Conservation (phyloP, 2,329 filamentous ascomycete species). For the Lasiodiplodia hormozganensis region DNA sequence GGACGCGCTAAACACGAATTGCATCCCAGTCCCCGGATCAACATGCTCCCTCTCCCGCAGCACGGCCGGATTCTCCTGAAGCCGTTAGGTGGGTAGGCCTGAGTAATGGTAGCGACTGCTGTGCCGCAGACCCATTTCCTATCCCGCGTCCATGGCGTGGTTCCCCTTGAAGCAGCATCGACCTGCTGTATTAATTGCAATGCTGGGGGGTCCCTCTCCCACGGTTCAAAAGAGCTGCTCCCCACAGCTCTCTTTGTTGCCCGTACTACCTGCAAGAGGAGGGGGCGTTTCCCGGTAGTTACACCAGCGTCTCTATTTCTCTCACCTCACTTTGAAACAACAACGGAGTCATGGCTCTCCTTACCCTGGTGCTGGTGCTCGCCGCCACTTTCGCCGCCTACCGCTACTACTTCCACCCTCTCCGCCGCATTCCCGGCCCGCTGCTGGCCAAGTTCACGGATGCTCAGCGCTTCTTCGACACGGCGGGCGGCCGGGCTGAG, state of each 20-base stretch:
- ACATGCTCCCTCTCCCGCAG: not conserved
- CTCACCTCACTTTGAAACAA: not conserved
- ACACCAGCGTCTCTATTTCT: not conserved
- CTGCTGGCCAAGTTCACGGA: constrained; percentile 43
- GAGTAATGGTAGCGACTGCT: constrained; percentile 3
- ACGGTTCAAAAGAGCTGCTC: not conserved
- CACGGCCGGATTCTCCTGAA: not conserved
- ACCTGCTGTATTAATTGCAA: constrained; percentile 5
- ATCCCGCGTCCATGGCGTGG: not conserved
- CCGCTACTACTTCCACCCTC: constrained; percentile 19
- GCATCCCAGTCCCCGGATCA: not conserved
- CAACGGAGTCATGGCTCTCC: constrained; percentile 2
- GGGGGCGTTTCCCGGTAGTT: not conserved
- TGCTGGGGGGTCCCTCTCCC: not conserved
- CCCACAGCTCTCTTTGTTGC: not conserved
- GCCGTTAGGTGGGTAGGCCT: not conserved
- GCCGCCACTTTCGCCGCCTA: constrained; percentile 4
- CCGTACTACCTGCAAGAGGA: not conserved
- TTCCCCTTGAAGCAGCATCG: not conserved
- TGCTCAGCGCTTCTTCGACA: constrained; percentile 41
- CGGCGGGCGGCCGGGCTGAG: constrained; percentile 40
- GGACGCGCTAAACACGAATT: not conserved
- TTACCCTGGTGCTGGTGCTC: constrained; percentile 21
- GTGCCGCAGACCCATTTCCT: not conserved
- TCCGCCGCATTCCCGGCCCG: constrained; percentile 39